Conservation (phyloP, 2,329 filamentous ascomycete species). For the Ilyonectria robusta region DNA sequence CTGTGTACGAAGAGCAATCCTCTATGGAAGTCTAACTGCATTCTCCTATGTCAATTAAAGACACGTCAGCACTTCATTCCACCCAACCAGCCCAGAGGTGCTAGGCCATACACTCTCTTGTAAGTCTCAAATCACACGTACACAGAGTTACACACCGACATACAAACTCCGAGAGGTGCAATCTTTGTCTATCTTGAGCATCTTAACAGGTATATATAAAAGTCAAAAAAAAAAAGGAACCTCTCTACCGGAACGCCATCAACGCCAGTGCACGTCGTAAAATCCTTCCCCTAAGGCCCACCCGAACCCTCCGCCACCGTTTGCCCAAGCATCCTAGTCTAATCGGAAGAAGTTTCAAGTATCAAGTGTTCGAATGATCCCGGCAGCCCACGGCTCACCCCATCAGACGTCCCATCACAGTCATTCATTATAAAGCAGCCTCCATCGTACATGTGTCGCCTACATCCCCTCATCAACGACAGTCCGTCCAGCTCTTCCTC, state of each 20-base stretch:
- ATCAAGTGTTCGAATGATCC: conserved; percentile 18
- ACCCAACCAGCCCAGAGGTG: neutral
- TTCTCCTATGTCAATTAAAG: neutral
- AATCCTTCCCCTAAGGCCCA: conserved; percentile 19
- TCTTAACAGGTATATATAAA: conserved; percentile 9
- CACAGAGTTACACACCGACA: neutral
- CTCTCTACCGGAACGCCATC: conserved; percentile 42
- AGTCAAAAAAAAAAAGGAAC: neutral
- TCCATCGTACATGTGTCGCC: conserved; percentile 33
- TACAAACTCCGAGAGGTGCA: conserved; percentile 23
- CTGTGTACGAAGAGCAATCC: too few species aligned
- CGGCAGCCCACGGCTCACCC: conserved; percentile 43
- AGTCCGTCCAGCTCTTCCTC: conserved; percentile 17
- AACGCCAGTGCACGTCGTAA: conserved; percentile 41
- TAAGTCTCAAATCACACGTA: neutral
- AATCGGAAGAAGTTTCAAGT: conserved; percentile 32
- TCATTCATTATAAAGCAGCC: conserved; percentile 37
- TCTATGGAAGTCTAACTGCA: neutral
- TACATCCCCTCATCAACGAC: conserved; percentile 12
- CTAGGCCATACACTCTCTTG: neutral
- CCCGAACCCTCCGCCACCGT: conserved; percentile 39
- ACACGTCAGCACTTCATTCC: neutral
- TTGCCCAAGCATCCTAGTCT: conserved; percentile 43
- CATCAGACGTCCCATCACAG: conserved; percentile 34
- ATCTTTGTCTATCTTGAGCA: conserved; percentile 34